These are phyloP conservation scores for Calcarisporium arbuscula DNA, from an alignment of 2,329 filamentous ascomycete genomes.

Conservation along the genomic window DNA sequence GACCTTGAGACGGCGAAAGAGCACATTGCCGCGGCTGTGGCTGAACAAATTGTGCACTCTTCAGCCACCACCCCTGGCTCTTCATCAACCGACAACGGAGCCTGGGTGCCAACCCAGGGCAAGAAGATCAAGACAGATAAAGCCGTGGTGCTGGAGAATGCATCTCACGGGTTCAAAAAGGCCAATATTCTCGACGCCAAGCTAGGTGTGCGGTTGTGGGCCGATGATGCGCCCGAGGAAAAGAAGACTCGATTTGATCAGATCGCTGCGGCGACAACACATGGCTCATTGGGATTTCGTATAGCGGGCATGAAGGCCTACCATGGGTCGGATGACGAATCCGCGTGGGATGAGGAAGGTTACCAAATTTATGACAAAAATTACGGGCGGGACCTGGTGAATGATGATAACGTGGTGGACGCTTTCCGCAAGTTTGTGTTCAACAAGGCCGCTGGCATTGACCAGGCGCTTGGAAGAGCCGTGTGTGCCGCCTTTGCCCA, in stretches of 20 bases:
- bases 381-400: slow-evolving; percentile 49
- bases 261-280: slow-evolving; percentile 53
- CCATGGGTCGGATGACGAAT: slow-evolving; percentile 46
- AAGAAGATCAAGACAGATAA: slow-evolving; percentile 67
- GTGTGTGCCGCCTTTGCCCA: slow-evolving; percentile 47
- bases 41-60: slow-evolving; percentile 22
- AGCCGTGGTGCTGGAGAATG: slow-evolving; percentile 80
- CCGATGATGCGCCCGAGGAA: slow-evolving; percentile 57
- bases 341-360: slow-evolving; percentile 45
- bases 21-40: slow-evolving; percentile 25
- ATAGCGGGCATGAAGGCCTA: slow-evolving; percentile 61
- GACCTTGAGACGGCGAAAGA: slow-evolving; percentile 25
- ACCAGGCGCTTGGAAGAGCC: slow-evolving; percentile 49
- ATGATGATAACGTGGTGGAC: slow-evolving; percentile 46
- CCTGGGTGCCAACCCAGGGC: slow-evolving; percentile 44
- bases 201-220: slow-evolving; percentile 80
- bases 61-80: slow-evolving; percentile 9
- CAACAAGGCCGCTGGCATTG: slow-evolving; percentile 51
- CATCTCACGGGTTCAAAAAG: slow-evolving; percentile 69
- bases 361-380: slow-evolving; percentile 59
- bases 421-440: slow-evolving; percentile 54
- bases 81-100: slow-evolving; percentile 20
- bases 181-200: slow-evolving; percentile 94
- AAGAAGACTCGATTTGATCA: slow-evolving; percentile 56
- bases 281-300: slow-evolving; percentile 53